These are phyloP conservation scores for Zygotorulaspora mrakii DNA, from an alignment of 1,139 yeast species.

Conservation along the genomic window DNA sequence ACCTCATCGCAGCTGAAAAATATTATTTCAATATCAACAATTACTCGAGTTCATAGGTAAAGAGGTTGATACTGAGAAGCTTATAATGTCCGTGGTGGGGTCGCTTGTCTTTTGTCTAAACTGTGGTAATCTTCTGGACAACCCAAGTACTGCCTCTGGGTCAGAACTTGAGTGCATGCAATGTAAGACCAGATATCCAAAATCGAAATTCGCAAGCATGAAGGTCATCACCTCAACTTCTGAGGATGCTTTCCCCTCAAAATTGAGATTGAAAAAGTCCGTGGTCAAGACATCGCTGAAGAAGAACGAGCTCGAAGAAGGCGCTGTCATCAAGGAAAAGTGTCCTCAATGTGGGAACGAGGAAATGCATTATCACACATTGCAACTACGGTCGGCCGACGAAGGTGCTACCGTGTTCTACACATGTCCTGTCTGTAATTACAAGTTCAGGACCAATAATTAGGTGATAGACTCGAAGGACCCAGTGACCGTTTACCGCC, in stretches of 20 bases:
- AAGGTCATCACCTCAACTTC: constrained; percentile 85
- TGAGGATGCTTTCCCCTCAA: constrained; percentile 86
- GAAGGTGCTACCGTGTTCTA: constrained; percentile 97
- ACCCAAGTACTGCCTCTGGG: constrained; percentile 46
- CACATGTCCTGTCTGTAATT: constrained; percentile 90
- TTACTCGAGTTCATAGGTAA: background rate
- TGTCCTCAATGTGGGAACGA: constrained; percentile 98
- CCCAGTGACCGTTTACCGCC: background rate
- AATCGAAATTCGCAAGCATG: constrained; percentile 61
- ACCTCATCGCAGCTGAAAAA: constrained; percentile 5
- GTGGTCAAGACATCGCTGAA: constrained; percentile 82
- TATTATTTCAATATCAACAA: background rate
- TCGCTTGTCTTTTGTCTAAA: constrained; percentile 89
- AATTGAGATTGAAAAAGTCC: constrained; percentile 73
- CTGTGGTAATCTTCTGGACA: constrained; percentile 86
- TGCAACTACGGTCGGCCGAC: constrained; percentile 96
- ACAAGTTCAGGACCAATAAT: constrained; percentile 90
- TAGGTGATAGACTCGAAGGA: background rate
- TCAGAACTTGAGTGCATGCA: constrained; percentile 57
- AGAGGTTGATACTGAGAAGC: background rate
- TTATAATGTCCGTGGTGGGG: constrained; percentile 84
- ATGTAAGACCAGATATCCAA: constrained; percentile 61
- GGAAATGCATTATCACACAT: constrained; percentile 95
- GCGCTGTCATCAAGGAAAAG: constrained; percentile 92
- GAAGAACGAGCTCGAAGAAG: constrained; percentile 79